These are phyloP conservation scores for Plasmopara viticola DNA, from an alignment of 352 stramenopile species.

Conservation along the genomic window DNA sequence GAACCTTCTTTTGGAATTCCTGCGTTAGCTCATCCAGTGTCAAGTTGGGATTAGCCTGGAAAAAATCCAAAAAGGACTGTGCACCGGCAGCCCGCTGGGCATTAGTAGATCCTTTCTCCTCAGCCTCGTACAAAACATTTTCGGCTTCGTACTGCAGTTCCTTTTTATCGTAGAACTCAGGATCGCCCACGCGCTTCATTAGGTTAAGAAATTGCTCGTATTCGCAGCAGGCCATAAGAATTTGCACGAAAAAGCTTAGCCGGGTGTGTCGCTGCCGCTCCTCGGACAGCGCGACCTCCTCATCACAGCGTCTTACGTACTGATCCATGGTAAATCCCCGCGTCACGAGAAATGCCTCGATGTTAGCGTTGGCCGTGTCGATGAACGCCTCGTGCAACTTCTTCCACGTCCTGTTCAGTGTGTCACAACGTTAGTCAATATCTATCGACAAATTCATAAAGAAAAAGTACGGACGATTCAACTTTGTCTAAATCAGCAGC, in stretches of 20 bases:
- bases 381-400: constrained; percentile 67
- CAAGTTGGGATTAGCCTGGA: constrained; percentile 60
- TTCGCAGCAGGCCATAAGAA: constrained; percentile 67
- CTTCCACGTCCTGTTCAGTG: constrained; percentile 42
- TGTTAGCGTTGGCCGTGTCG: constrained; percentile 55
- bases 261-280: constrained; percentile 70
- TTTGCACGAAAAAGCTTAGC: constrained; percentile 78
- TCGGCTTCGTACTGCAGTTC: constrained; percentile 64
- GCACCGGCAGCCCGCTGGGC: constrained; percentile 32
- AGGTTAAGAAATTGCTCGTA: constrained; percentile 85
- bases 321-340: constrained; percentile 71
- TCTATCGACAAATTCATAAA: constrained; percentile 1
- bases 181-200: constrained; percentile 69
- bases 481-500: constrained; percentile 51
- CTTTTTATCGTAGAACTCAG: constrained; percentile 80
- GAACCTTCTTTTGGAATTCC: constrained; percentile 68
- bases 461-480: constrained; percentile 33
- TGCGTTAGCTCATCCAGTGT: constrained; percentile 63
- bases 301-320: constrained; percentile 60
- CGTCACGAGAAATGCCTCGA: constrained; percentile 53
- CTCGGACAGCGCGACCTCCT: constrained; percentile 63
- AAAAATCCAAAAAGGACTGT: constrained; percentile 67
- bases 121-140: constrained; percentile 48
- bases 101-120: constrained; percentile 24
- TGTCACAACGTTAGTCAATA: constrained; percentile 1